Evolutionary conservation across 176 grass and related monocot genomes (phyloP).

Genomic region (Zoysia pacifica): DNA sequence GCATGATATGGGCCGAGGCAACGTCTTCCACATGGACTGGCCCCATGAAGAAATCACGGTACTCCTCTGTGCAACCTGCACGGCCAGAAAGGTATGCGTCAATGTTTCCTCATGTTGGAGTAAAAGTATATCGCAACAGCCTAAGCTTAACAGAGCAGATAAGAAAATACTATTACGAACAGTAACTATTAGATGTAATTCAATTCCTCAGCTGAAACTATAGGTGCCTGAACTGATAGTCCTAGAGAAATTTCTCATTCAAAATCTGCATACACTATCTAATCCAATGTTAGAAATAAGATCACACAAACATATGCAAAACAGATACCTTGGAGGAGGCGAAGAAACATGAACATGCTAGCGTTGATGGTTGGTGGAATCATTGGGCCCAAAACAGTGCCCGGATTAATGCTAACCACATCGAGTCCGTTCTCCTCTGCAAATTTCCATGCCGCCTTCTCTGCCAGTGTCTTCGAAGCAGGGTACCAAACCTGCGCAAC

Average conservation of each 20-base stretch:
- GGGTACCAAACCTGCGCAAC: constrained; percentile 83
- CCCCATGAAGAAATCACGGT: constrained; percentile 65
- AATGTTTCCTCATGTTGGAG: no score
- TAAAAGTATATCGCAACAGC: no score
- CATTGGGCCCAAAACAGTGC: constrained; percentile 71
- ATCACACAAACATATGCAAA: background rate
- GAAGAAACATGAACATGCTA: constrained; percentile 73
- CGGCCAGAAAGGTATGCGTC: background rate
- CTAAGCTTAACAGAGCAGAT: no score
- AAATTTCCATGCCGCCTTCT: constrained; percentile 90
- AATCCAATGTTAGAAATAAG: background rate
- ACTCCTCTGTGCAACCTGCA: constrained; percentile 71
- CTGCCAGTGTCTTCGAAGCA: constrained; percentile 77
- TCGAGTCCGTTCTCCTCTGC: constrained; percentile 80
- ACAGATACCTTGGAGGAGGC: constrained; percentile 54
- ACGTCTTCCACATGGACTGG: constrained; percentile 85
- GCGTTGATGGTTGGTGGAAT: constrained; percentile 72
- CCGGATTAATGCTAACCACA: constrained; percentile 76
- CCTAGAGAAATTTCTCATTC: no score
- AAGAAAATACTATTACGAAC: no score
- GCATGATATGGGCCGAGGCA: constrained; percentile 65
- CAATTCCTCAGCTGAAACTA: no score
- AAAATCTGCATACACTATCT: background rate
- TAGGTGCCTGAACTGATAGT: no score
- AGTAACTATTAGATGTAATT: no score